A percentile compares a stretch with the other conserved stretches of the same genome.
Evolutionary conservation across 345 rosid genomes (phyloP).

Genomic region (Dimocarpus longan): DNA sequence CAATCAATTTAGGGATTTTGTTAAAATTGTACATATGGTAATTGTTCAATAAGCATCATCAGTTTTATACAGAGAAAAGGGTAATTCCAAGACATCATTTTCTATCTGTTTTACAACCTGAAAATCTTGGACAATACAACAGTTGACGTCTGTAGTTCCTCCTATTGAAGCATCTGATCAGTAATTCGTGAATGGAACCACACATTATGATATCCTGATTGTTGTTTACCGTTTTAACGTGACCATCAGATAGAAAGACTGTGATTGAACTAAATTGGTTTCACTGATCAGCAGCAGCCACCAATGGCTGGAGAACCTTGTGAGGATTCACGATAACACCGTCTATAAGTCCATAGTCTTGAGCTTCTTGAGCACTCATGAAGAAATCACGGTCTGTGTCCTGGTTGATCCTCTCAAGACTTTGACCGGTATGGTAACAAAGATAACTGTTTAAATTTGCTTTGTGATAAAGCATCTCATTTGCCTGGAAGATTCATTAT

Average conservation of each 20-base stretch:
- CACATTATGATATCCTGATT: not conserved
- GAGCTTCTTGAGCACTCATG: constrained; percentile 65
- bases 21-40: not conserved
- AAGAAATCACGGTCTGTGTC: constrained; percentile 68
- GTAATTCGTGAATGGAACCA: not conserved
- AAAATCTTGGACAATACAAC: not conserved
- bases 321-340: constrained; percentile 54
- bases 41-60: not conserved
- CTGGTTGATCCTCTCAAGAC: constrained; percentile 49
- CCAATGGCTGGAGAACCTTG: constrained; percentile 46
- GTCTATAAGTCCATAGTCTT: constrained; percentile 65
- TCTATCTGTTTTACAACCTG: not conserved
- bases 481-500: constrained; percentile 39
- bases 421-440: constrained; percentile 56
- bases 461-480: constrained; percentile 62
- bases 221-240: not conserved
- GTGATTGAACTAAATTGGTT: not conserved
- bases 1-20: not conserved
- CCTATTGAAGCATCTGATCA: no score
- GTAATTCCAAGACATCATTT: not conserved
- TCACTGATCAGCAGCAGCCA: constrained; percentile 31
- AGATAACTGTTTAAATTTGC: constrained; percentile 56
- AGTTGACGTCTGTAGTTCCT: not conserved
- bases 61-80: not conserved
- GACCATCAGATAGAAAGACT: not conserved